Conservation (phyloP, 768 basidiomycete species). For the Agaricus sinodeliciosus region DNA sequence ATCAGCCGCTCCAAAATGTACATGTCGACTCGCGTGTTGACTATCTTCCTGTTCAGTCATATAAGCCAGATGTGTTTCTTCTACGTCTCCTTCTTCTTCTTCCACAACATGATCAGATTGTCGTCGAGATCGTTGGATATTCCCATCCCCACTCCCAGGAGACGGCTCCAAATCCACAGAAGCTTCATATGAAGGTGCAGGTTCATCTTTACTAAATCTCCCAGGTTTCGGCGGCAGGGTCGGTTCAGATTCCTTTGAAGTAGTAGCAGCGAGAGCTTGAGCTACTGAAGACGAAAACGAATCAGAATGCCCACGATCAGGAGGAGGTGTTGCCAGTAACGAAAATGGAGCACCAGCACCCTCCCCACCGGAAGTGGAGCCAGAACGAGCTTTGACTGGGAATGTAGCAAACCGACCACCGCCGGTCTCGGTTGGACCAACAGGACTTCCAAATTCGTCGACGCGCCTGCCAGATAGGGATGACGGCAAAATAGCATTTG, state of each 20-base stretch:
- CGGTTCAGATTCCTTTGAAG: conserved; percentile 4
- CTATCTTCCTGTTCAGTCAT: conserved; percentile 23
- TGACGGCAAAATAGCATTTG: conserved; percentile 1
- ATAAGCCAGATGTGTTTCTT: conserved; percentile 33
- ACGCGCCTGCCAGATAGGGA: conserved; percentile 17
- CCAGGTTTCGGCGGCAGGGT: conserved; percentile 2
- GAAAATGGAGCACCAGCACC: conserved; percentile 6
- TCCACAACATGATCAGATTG: background rate
- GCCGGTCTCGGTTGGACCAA: conserved; percentile 18
- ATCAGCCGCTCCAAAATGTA: conserved; percentile 29
- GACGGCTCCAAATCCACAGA: background rate
- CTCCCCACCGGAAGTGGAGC: background rate
- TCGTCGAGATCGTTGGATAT: too few relatives aligned
- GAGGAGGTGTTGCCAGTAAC: background rate
- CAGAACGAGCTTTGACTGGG: conserved; percentile 38
- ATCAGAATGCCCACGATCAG: conserved; percentile 4
- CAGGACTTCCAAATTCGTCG: conserved; percentile 35
- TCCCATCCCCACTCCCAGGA: conserved; percentile 2
- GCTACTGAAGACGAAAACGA: conserved; percentile 32
- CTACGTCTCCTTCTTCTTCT: background rate
- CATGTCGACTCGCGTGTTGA: conserved; percentile 26
- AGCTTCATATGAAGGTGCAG: conserved; percentile 3
- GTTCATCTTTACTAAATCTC: conserved; percentile 12
- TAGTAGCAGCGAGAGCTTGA: conserved; percentile 19
- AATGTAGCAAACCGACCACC: conserved; percentile 64